Base-by-base conservation (phyloP, 352 stramenopile genomes). In the Pilasporangium apinafurcum region DNA sequence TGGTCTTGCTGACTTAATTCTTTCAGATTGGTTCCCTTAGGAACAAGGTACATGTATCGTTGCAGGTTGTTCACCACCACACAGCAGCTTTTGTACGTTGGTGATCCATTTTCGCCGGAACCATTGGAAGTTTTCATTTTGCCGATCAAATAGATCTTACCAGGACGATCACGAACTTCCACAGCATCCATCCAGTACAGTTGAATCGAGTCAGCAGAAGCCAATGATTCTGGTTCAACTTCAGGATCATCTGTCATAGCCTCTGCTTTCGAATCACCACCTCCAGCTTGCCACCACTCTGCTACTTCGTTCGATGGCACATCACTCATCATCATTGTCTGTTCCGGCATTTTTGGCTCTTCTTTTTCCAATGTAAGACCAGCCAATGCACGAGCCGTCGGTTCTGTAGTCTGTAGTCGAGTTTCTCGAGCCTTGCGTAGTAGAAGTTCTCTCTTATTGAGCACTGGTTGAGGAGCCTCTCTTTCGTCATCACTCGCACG, bases 171-270 rank as follows among this genome's bases (percentile, higher is more conserved):
- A 5, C 96, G 87, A 18, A 97, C 83, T 82, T 99, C 97, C 16
- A 92, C 80, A 0, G 93, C 92, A 67, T 99, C 96, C 41, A 98
- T 92, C 92, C 95, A 98, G 67, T 95, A 99, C 66, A 99, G 87
- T 53, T 94, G 83, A 14, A 99, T 65, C 40, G 84, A 71, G 37
- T 88, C 82, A 31, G 58, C 59, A 8, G 81, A 56, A 0, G 43
- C 58, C 1, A 65, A 36, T 16, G 51, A 25, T n/a, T 68, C 53
- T 14, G 57, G 45, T 29, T 75, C 62, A 10, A 48, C 14, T 8
- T 83, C 68, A 0, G 44, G 31, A 8, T 60, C 58, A 8, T 63
- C 52, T 10, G 27, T 41, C 25, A 56, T 65, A 25, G 41, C 46
- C 10, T 62, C 54, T 0, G 58, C 41, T 31, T 63, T 56, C 16